Conservation (phyloP, 352 stramenopile species). For the Phytophthora pistaciae region DNA sequence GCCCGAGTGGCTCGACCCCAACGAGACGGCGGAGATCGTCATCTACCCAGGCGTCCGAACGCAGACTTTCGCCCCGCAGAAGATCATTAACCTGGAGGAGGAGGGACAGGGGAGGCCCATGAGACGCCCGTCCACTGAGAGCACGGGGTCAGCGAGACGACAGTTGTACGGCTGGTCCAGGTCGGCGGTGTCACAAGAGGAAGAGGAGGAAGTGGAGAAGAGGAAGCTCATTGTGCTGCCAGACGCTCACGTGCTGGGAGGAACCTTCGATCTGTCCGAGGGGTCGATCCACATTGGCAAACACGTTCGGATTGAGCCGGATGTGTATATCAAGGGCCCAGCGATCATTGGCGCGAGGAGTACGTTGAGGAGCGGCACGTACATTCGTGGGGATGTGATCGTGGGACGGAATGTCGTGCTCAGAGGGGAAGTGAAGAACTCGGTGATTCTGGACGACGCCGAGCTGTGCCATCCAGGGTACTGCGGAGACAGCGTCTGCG, state of each 20-base stretch:
- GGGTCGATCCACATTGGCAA: slow-evolving; percentile 73
- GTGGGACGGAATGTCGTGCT: slow-evolving; percentile 69
- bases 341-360: slow-evolving; percentile 74
- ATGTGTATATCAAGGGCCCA: slow-evolving; percentile 79
- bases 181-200: slow-evolving; percentile 37
- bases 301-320: slow-evolving; percentile 71
- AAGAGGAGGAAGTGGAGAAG: slow-evolving; percentile 37
- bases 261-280: slow-evolving; percentile 74
- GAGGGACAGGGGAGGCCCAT: neutral
- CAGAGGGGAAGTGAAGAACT: slow-evolving; percentile 77
- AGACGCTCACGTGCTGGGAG: slow-evolving; percentile 58
- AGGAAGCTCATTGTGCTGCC: slow-evolving; percentile 62
- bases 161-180: slow-evolving; percentile 42
- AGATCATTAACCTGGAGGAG: slow-evolving; percentile 67
- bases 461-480: slow-evolving; percentile 83
- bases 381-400: slow-evolving; percentile 77
- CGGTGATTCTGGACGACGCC: slow-evolving; percentile 72
- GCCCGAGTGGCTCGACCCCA: slow-evolving; percentile 56
- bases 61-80: slow-evolving; percentile 59
- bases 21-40: slow-evolving; percentile 56
- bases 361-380: slow-evolving; percentile 70
- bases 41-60: slow-evolving; percentile 61
- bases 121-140: slow-evolving; percentile 34
- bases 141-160: slow-evolving; percentile 18
- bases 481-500: slow-evolving; percentile 78